Evolutionary conservation across 1,284 basidiomycete genomes (phyloP).

Genomic region (Hypsizygus ulmarius): DNA sequence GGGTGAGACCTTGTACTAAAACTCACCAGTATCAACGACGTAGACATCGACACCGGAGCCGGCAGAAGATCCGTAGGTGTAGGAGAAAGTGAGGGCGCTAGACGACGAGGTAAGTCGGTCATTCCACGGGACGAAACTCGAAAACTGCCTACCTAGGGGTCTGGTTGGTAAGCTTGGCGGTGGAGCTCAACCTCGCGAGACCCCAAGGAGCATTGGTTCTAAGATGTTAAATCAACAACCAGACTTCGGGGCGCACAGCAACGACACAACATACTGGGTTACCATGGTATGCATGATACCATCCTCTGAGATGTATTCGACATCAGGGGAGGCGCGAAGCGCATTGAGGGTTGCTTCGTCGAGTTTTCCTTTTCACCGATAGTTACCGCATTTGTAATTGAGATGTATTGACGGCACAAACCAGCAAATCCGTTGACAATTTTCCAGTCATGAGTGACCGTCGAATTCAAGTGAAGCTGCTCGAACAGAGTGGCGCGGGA

Average conservation of each 20-base stretch:
- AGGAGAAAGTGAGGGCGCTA: constrained; percentile 11
- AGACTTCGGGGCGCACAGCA: background rate
- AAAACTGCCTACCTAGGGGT: constrained; percentile 11
- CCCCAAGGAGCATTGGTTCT: constrained; percentile 30
- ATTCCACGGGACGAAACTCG: background rate
- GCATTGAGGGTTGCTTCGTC: constrained; percentile 50
- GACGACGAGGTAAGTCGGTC: background rate
- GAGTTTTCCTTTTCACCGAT: constrained; percentile 37
- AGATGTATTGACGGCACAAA: constrained; percentile 17
- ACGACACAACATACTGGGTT: constrained; percentile 22
- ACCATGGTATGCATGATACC: constrained; percentile 47
- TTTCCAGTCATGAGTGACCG: constrained; percentile 32
- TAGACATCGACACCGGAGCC: constrained; percentile 20
- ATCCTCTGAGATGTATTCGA: constrained; percentile 70
- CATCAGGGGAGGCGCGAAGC: constrained; percentile 63
- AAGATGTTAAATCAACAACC: background rate
- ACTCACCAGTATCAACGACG: constrained; percentile 13
- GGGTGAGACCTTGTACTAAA: background rate
- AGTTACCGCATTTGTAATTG: background rate
- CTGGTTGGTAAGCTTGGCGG: constrained; percentile 15
- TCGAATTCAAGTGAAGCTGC: constrained; percentile 28
- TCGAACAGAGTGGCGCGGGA: constrained; percentile 25
- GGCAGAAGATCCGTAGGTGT: constrained; percentile 12
- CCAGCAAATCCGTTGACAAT: constrained; percentile 62
- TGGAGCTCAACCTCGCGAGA: constrained; percentile 19